Conservation (phyloP, 1,139 yeast genomes). For the Chernovozyma sophiae-reginae region DNA sequence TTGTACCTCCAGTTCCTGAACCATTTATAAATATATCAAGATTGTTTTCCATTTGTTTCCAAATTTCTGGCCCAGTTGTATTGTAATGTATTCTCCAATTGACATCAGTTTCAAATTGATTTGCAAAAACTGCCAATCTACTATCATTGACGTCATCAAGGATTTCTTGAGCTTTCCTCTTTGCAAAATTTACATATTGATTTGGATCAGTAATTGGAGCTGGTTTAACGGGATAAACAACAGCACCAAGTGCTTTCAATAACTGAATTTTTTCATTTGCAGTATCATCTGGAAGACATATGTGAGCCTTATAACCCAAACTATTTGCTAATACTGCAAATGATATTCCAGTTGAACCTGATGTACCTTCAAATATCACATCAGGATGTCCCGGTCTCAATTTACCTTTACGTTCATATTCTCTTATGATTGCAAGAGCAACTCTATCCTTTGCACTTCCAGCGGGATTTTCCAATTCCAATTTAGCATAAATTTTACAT, state of each 20-base stretch:
- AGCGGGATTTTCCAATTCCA: slow-evolving; percentile 86
- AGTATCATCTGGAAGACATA: slow-evolving; percentile 94
- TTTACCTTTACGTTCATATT: slow-evolving; percentile 58
- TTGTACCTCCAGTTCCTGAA: slow-evolving; percentile 74
- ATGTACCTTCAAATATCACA: slow-evolving; percentile 86
- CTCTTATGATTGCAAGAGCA: slow-evolving; percentile 76
- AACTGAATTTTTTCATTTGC: slow-evolving; percentile 75
- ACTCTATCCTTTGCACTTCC: slow-evolving; percentile 96
- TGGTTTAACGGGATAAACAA: slow-evolving; percentile 84
- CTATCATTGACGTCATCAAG: slow-evolving; percentile 36
- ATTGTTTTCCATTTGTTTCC: slow-evolving; percentile 56
- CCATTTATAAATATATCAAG: slow-evolving; percentile 82
- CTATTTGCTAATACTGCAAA: slow-evolving; percentile 86
- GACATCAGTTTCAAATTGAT: slow-evolving; percentile 89
- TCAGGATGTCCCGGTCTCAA: slow-evolving; percentile 56
- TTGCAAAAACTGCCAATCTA: slow-evolving; percentile 75
- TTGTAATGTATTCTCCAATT: slow-evolving; percentile 83
- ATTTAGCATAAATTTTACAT: slow-evolving; percentile 79
- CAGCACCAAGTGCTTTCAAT: slow-evolving; percentile 73
- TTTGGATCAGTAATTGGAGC: slow-evolving; percentile 92
- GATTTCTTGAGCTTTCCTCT: slow-evolving; percentile 55
- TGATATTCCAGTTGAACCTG: slow-evolving; percentile 95
- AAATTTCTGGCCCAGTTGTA: slow-evolving; percentile 91
- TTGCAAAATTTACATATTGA: slow-evolving; percentile 89
- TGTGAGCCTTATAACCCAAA: slow-evolving; percentile 83